A percentile compares a stretch with the other conserved stretches of the same genome.
phyloP scores from a whole-genome alignment of 2,329 filamentous ascomycete species.

The Akanthomyces muscarius region DNA sequence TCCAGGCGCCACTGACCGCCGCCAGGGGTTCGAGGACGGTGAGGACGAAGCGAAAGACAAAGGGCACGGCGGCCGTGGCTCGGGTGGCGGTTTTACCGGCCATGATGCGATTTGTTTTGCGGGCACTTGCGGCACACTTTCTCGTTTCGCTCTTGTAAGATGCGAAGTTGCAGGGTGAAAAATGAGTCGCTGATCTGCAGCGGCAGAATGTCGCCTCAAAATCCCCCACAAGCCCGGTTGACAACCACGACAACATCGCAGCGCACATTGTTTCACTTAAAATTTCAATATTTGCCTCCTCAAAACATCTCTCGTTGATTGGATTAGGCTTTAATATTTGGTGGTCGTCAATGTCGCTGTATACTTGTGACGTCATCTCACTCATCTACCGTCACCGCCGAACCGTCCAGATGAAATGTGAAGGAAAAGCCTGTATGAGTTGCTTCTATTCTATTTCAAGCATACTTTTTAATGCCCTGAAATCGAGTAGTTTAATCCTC shows the following conservation, averaged over 20 bases:
- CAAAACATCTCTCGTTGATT: no score
- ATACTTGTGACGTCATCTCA: no score
- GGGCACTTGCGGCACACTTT: no score
- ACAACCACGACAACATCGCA: background rate
- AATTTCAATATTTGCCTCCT: no score
- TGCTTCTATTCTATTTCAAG: background rate
- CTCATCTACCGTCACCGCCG: no score
- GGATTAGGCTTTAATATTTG: no score
- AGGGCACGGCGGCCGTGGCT: constrained; percentile 27
- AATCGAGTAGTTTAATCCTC: background rate
- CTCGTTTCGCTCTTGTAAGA: no score
- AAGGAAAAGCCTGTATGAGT: no score
- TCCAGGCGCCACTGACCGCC: constrained; percentile 29
- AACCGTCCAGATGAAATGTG: no score
- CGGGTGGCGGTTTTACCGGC: background rate
- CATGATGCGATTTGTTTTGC: background rate
- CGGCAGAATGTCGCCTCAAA: background rate
- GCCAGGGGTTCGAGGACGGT: constrained; percentile 34
- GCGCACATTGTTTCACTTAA: no score
- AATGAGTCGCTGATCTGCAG: background rate
- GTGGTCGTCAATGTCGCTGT: no score
- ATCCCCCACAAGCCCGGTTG: background rate
- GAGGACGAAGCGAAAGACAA: constrained; percentile 30
- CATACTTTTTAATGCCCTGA: no score
- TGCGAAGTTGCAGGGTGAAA: background rate